Conservation (phyloP, 2,329 filamentous ascomycete genomes). For the Pseudogymnoascus sp. region DNA sequence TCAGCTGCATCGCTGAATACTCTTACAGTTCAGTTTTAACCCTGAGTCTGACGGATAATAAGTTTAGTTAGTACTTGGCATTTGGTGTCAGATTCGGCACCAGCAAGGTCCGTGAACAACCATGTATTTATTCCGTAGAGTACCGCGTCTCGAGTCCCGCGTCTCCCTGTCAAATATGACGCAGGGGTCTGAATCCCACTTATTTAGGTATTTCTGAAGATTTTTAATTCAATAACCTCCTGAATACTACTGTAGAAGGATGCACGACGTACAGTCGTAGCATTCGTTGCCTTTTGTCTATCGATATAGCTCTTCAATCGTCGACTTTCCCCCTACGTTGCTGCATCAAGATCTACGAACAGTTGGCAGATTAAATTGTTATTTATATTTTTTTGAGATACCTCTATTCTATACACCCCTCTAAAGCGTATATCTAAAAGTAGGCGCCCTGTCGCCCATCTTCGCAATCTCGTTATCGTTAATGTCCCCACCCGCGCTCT, state of each 20-base stretch:
- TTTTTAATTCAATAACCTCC: neutral
- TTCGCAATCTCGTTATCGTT: constrained; percentile 39
- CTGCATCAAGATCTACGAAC: neutral
- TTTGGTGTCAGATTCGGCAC: neutral
- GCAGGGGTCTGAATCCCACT: neutral
- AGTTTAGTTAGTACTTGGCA: neutral
- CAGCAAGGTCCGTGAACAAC: neutral
- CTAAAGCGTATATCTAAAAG: constrained; percentile 37
- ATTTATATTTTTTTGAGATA: neutral
- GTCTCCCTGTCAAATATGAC: neutral
- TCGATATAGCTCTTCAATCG: neutral
- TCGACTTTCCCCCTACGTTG: neutral
- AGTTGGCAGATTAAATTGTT: neutral
- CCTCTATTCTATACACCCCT: neutral
- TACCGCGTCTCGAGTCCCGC: neutral
- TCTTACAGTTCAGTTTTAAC: neutral
- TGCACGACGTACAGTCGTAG: neutral
- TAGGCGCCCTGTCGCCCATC: constrained; percentile 43
- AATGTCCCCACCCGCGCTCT: constrained; percentile 27
- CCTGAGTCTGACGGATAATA: neutral
- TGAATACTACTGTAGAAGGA: neutral
- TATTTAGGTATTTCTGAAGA: neutral
- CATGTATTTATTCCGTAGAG: neutral
- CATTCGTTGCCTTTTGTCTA: neutral
- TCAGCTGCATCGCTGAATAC: neutral